Evolutionary conservation across 2,329 filamentous ascomycete genomes (phyloP).

Genomic region (Hymenoscyphus infarciens): DNA sequence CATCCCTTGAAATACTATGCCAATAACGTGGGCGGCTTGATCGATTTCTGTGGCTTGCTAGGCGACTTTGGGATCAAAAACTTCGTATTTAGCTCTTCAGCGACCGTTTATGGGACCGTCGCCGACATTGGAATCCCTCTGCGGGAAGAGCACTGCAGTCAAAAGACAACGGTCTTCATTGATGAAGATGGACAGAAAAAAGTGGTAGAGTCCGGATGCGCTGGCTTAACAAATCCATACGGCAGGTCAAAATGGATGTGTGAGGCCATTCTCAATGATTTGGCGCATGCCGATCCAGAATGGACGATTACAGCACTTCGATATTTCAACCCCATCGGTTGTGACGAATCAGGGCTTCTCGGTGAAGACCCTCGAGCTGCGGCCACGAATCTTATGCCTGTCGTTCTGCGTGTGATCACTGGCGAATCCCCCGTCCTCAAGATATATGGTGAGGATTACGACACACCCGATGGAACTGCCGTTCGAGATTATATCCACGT

Average conservation of each 20-base stretch:
- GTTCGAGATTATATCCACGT: constrained; percentile 68
- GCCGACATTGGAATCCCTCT: constrained; percentile 49
- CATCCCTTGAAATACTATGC: constrained; percentile 61
- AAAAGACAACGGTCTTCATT: constrained; percentile 44
- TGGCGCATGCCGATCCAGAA: constrained; percentile 55
- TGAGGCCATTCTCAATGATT: constrained; percentile 61
- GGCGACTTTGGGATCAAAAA: constrained; percentile 59
- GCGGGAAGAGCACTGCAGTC: constrained; percentile 54
- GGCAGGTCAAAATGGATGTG: constrained; percentile 66
- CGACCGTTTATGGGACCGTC: constrained; percentile 60
- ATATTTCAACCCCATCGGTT: constrained; percentile 67
- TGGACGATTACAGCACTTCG: constrained; percentile 62
- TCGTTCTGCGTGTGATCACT: constrained; percentile 58
- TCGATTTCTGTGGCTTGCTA: constrained; percentile 55
- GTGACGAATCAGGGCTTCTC: constrained; percentile 59
- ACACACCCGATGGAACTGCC: constrained; percentile 62
- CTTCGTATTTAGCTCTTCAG: constrained; percentile 65
- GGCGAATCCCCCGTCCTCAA: constrained; percentile 51
- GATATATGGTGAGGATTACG: constrained; percentile 63
- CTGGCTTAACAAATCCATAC: constrained; percentile 62
- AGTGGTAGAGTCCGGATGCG: constrained; percentile 45
- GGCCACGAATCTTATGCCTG: constrained; percentile 62
- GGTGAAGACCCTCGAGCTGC: constrained; percentile 60
- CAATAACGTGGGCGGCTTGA: constrained; percentile 63
- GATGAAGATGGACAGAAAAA: constrained; percentile 43